phyloP scores from a whole-genome alignment of 345 rosid genomes.

The Cardamine resedifolia region DNA sequence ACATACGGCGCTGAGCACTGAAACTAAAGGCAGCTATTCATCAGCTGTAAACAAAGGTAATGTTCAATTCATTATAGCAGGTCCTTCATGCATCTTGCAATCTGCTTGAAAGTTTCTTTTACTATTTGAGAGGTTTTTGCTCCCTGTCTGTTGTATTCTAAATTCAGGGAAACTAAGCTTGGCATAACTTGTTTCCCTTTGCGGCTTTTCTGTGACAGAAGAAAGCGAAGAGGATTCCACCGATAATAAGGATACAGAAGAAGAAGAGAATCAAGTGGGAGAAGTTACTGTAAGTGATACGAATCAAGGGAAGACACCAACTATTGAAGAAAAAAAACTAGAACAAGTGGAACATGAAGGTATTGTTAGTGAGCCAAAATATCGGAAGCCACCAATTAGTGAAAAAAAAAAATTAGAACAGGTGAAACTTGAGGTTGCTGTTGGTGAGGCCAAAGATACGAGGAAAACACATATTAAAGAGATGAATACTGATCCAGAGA shows the following conservation, averaged over 20 bases:
- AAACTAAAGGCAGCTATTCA: constrained; percentile 25
- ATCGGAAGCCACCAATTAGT: constrained; percentile 17
- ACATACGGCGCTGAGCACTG: constrained; percentile 1
- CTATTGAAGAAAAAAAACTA: constrained; percentile 8
- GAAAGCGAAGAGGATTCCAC: constrained; percentile 20
- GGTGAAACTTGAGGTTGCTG: constrained; percentile 25
- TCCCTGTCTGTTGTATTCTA: constrained; percentile 7
- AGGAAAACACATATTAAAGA: constrained; percentile 15
- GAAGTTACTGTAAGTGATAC: constrained; percentile 19
- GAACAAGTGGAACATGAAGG: constrained; percentile 22
- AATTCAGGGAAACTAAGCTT: constrained; percentile 5
- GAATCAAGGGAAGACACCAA: constrained; percentile 22
- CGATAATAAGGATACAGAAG: constrained; percentile 14
- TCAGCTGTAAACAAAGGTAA: constrained; percentile 32
- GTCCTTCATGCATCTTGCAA: constrained; percentile 4
- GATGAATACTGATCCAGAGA: not conserved
- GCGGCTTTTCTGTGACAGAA: constrained; percentile 10
- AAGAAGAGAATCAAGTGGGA: constrained; percentile 29
- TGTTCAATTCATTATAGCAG: not conserved
- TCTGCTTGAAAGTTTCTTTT: not conserved
- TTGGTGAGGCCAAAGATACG: constrained; percentile 19
- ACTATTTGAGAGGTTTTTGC: not conserved
- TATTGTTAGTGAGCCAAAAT: constrained; percentile 7
- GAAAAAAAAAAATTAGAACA: constrained; percentile 12
- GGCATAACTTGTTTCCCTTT: not conserved